Conservation (phyloP, 2,329 filamentous ascomycete genomes). For the Beauveria rudraprayagi region DNA sequence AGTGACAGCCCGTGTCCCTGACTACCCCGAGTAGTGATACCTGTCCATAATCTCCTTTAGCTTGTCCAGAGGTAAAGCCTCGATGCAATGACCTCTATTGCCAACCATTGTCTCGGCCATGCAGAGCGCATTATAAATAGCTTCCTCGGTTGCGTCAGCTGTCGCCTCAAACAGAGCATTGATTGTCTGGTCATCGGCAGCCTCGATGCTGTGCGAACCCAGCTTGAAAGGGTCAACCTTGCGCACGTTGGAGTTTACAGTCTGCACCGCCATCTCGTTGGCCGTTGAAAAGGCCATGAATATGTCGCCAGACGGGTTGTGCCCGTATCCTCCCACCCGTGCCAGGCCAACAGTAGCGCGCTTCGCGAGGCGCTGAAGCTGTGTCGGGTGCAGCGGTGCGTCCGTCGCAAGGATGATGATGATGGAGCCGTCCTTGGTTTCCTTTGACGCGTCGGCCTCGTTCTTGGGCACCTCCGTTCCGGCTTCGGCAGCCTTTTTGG, state of each 20-base stretch:
- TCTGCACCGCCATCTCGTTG: slow-evolving; percentile 36
- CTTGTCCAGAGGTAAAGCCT: slow-evolving; percentile 37
- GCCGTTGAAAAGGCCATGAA: slow-evolving; percentile 57
- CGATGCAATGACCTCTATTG: slow-evolving; percentile 34
- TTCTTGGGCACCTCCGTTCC: slow-evolving; percentile 4
- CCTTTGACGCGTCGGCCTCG: slow-evolving; percentile 26
- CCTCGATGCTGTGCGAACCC: slow-evolving; percentile 28
- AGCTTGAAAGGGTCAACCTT: slow-evolving; percentile 35
- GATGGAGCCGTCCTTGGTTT: slow-evolving; percentile 53
- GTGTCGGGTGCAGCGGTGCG: slow-evolving; percentile 48
- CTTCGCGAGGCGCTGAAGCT: slow-evolving; percentile 49
- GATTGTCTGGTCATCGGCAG: slow-evolving; percentile 48
- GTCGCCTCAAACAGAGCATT: slow-evolving; percentile 51
- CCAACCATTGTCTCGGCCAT: slow-evolving; percentile 49
- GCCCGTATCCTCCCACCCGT: slow-evolving; percentile 49
- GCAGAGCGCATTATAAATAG: slow-evolving; percentile 52
- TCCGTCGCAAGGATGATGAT: slow-evolving; percentile 54
- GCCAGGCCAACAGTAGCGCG: slow-evolving; percentile 52
- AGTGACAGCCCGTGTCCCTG: background rate
- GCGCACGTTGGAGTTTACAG: slow-evolving; percentile 20
- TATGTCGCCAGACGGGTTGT: slow-evolving; percentile 54
- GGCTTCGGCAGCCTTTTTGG: background rate
- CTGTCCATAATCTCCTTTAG: slow-evolving; percentile 35
- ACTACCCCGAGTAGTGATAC: slow-evolving; percentile 15
- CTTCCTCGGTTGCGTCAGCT: slow-evolving; percentile 52